phyloP scores from a whole-genome alignment of 1,284 basidiomycete species.

The Pulveroboletus sp. region DNA sequence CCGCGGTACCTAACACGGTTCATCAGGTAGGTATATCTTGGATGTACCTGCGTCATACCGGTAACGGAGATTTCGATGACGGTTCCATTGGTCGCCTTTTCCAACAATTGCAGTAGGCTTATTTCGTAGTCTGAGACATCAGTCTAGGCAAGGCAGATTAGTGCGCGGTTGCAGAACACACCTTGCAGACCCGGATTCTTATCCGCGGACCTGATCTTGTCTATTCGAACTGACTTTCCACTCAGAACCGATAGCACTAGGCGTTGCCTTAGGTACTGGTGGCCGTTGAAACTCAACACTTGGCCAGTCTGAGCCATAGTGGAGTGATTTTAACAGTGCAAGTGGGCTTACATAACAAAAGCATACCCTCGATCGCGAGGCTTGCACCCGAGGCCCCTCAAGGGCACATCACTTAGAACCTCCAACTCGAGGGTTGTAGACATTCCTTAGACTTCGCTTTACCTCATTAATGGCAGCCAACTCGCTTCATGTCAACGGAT shows the following conservation, averaged over 20 bases:
- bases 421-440: conserved; percentile 15
- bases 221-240: conserved; percentile 84
- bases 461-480: conserved; percentile 36
- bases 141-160: conserved; percentile 5
- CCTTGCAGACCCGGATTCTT: conserved; percentile 92
- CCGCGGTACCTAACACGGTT: conserved; percentile 69
- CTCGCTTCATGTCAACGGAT: conserved; percentile 30
- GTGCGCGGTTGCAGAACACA: conserved; percentile 33
- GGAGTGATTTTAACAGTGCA: not conserved
- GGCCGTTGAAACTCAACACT: conserved; percentile 69
- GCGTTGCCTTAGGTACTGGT: conserved; percentile 83
- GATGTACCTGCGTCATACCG: conserved; percentile 48
- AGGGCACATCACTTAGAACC: not conserved
- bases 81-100: conserved; percentile 94
- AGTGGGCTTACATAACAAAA: conserved; percentile 29
- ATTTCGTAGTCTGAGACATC: conserved; percentile 81
- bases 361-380: conserved; percentile 9
- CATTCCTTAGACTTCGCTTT: conserved; percentile 15
- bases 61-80: conserved; percentile 97
- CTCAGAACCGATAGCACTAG: conserved; percentile 87
- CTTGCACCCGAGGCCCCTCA: too few relatives aligned
- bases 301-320: conserved; percentile 45
- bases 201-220: conserved; percentile 89
- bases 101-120: conserved; percentile 84
- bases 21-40: conserved; percentile 5